A percentile compares a stretch with the other conserved stretches of the same genome.
phyloP scores from a whole-genome alignment of 768 basidiomycete genomes.

The Tricholoma terreum region DNA sequence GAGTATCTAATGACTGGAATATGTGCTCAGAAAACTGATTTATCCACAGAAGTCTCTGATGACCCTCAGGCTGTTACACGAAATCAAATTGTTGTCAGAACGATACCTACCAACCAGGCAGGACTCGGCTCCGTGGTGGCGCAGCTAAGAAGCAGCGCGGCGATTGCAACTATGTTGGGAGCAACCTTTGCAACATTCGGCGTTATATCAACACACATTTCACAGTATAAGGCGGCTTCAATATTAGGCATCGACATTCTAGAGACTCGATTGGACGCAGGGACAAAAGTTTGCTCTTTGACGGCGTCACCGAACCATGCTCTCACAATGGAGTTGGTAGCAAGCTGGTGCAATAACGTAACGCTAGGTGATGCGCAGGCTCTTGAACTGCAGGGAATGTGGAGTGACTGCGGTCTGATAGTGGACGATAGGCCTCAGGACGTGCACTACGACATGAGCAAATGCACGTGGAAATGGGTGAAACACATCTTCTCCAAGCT shows the following conservation, averaged over 20 bases:
- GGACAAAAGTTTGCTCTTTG: neutral
- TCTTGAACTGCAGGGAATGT: neutral
- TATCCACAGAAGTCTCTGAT: neutral
- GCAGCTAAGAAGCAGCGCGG: conserved; percentile 1
- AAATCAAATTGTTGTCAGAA: neutral
- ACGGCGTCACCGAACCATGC: neutral
- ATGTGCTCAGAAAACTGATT: neutral
- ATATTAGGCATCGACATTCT: neutral
- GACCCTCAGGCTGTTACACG: too few species aligned
- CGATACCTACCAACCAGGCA: neutral
- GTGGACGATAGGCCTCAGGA: conserved; percentile 3
- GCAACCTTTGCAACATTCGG: neutral
- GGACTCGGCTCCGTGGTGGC: conserved; percentile 3
- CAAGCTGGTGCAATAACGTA: conserved; percentile 3
- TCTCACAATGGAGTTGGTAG: neutral
- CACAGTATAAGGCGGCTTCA: neutral
- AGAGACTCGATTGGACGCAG: neutral
- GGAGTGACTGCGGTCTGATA: neutral
- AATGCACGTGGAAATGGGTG: conserved; percentile 3
- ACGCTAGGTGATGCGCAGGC: neutral
- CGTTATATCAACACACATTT: neutral
- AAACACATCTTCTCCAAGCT: neutral
- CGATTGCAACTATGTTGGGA: neutral
- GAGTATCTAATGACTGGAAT: neutral
- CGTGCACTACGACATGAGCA: conserved; percentile 2